Evolutionary conservation across 768 basidiomycete species (phyloP), one percentile per base, ranked within the genome.

Genomic region (Kwoniella pini): DNA sequence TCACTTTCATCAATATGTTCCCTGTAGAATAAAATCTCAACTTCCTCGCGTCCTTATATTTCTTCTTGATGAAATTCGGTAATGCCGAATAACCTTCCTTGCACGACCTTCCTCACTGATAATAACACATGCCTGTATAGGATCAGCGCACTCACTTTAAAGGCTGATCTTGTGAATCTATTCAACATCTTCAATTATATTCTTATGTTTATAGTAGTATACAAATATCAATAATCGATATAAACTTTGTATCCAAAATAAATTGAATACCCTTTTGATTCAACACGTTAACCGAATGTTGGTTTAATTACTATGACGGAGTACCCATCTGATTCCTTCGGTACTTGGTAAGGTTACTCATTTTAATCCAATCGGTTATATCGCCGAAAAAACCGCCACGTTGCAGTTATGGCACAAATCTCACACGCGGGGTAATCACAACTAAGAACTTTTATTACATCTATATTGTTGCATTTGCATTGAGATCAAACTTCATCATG

Each of bases 91-190:
- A 21, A 11, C 46, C 33, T 24, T 19, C 33, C 40, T 6, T 0
- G 22, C n/a, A 7, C 33, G 33, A 7, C 33, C 4, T 36, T n/a
- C 30, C 33, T 22, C 38, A n/a, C n/a, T n/a, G n/a, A n/a, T n/a
- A n/a, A n/a, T n/a, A n/a, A n/a, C n/a, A n/a, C n/a, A n/a, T n/a
- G n/a, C n/a, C n/a, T n/a, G n/a, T n/a, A n/a, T n/a, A n/a, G n/a
- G n/a, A n/a, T n/a, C n/a, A n/a, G n/a, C n/a, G n/a, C n/a, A 62
- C 60, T 56, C 51, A 62, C 60, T 50, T 40, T 33, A n/a, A 51
- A 27, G 39, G 54, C 60, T 21, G 50, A 40, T 62, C 60, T 46
- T 12, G 60, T 52, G 46, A 54, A 27, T 62, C 54, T 55, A 46
- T 40, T 61, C 43, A 61, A 46, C 59, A 61, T 61, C 13, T 27